Percentiles rank a stretch among this genome's conserved stretches.
These are phyloP conservation scores for Cymbidium sinense DNA, from an alignment of 106 monocot genomes.

Conservation along the genomic window DNA sequence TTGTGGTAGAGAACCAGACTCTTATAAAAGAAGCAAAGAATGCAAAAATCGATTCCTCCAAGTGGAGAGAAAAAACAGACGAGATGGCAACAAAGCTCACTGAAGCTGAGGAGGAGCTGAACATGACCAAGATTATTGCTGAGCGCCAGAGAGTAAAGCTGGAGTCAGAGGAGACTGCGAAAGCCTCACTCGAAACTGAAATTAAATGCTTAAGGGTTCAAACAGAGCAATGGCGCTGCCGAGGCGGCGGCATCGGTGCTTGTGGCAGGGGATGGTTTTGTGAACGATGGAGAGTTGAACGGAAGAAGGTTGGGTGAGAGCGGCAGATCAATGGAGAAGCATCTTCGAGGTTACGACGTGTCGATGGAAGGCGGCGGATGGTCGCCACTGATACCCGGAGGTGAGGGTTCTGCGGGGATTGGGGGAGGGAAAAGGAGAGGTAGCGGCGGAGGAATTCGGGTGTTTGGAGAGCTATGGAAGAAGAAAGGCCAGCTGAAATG, in stretches of 20 bases:
- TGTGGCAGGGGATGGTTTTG: conserved; percentile 7
- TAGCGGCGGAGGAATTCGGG: conserved; percentile 38
- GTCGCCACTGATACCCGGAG: conserved; percentile 30
- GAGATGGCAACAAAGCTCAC: conserved; percentile 38
- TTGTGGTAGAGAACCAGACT: conserved; percentile 24
- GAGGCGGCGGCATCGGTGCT: conserved; percentile 66
- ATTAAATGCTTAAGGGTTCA: conserved; percentile 63
- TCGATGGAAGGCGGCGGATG: conserved; percentile 18
- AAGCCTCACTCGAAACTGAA: conserved; percentile 42
- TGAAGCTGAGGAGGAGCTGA: conserved; percentile 35
- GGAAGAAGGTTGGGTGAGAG: conserved; percentile 34
- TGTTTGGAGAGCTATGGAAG: conserved; percentile 87
- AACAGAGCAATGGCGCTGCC: conserved; percentile 78
- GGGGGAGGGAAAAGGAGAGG: conserved; percentile 37
- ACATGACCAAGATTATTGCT: conserved; percentile 18
- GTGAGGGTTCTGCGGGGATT: conserved; percentile 10
- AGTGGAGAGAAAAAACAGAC: conserved; percentile 35
- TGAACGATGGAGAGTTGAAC: neutral
- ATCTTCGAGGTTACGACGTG: conserved; percentile 9
- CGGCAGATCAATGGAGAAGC: conserved; percentile 58
- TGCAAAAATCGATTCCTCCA: conserved; percentile 15
- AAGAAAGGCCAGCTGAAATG: conserved; percentile 54
- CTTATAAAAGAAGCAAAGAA: conserved; percentile 42
- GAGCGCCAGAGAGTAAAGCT: conserved; percentile 35
- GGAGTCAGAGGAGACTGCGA: conserved; percentile 33